Conservation (phyloP, 2,329 filamentous ascomycete genomes). For the Exophiala sp. region DNA sequence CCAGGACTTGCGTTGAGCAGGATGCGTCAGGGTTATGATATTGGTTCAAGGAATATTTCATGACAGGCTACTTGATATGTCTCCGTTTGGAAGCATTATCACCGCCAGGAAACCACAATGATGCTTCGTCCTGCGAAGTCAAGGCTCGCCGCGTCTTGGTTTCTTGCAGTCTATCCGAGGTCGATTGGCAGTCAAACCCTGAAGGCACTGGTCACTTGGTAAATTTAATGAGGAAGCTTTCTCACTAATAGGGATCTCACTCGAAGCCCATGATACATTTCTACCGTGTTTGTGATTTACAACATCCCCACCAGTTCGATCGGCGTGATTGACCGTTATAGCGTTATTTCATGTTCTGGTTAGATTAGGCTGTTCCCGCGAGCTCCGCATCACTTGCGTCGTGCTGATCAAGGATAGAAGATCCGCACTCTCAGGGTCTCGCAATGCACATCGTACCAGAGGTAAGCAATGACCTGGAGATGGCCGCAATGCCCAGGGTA, state of each 20-base stretch:
- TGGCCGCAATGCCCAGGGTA: too few relatives aligned
- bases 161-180: background rate
- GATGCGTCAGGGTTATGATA: conserved; percentile 12
- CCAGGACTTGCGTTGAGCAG: conserved; percentile 28
- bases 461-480: too few relatives aligned
- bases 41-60: conserved; percentile 1
- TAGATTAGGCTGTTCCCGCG: background rate
- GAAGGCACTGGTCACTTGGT: background rate
- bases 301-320: conserved; percentile 7
- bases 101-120: background rate
- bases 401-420: conserved; percentile 9
- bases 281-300: background rate
- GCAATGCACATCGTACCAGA: too few relatives aligned
- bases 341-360: conserved; percentile 4
- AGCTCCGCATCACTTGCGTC: background rate
- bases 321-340: background rate
- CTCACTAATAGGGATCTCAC: too few relatives aligned
- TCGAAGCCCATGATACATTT: too few relatives aligned
- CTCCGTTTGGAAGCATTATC: background rate
- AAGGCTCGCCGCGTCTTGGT: background rate
- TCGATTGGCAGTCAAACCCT: background rate
- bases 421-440: background rate
- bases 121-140: background rate
- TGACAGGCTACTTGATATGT: conserved; percentile 4
- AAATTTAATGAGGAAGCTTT: too few relatives aligned